Percentiles rank a stretch among this genome's conserved stretches.
Conservation (phyloP, 805 yeast genomes). For the Candida michaelii region DNA sequence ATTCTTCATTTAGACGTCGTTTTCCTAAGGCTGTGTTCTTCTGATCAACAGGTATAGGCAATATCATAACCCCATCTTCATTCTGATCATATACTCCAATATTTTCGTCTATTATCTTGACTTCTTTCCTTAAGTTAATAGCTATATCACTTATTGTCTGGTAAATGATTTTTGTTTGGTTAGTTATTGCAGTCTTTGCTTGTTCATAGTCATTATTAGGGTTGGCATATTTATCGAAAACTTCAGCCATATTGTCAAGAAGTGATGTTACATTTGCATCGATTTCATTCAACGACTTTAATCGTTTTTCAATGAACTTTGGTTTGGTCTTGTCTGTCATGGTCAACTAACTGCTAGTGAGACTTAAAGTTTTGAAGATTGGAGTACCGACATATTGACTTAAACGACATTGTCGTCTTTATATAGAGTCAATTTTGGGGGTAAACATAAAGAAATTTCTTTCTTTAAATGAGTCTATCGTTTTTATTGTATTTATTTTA, state of each 20-base stretch:
- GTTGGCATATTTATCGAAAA: slow-evolving; percentile 43
- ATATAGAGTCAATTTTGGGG: too few relatives aligned
- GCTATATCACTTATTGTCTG: slow-evolving; percentile 57
- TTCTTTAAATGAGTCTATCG: too few relatives aligned
- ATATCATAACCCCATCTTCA: slow-evolving; percentile 48
- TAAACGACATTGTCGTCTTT: too few relatives aligned
- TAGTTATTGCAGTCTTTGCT: slow-evolving; percentile 40
- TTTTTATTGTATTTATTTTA: too few relatives aligned
- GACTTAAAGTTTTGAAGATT: too few relatives aligned
- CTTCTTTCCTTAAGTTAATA: slow-evolving; percentile 61
- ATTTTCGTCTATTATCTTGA: slow-evolving; percentile 61
- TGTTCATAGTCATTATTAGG: slow-evolving; percentile 21
- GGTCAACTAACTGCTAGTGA: too few relatives aligned
- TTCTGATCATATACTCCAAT: slow-evolving; percentile 48
- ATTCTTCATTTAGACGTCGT: slow-evolving; percentile 52
- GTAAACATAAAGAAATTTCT: too few relatives aligned
- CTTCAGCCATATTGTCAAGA: slow-evolving; percentile 47
- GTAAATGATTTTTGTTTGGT: slow-evolving; percentile 50
- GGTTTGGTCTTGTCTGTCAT: not conserved
- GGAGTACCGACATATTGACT: too few relatives aligned
- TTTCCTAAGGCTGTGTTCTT: slow-evolving; percentile 69
- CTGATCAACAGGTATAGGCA: slow-evolving; percentile 68
- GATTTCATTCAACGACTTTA: slow-evolving; percentile 51
- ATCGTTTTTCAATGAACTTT: slow-evolving; percentile 46
- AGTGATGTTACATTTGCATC: slow-evolving; percentile 54